Conservation (phyloP, 805 yeast species). For the Wickerhamomyces chambardii region DNA sequence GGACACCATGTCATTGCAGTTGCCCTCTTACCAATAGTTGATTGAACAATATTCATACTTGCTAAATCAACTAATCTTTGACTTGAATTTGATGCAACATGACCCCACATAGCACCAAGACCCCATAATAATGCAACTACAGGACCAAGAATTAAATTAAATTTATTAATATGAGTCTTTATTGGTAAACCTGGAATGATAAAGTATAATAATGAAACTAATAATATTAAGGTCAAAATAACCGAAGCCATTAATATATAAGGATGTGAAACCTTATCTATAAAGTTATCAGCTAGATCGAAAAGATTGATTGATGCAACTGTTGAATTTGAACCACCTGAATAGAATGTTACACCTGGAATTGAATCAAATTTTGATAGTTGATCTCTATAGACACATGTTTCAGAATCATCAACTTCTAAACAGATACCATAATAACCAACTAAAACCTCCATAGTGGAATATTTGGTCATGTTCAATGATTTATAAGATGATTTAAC, state of each 20-base stretch:
- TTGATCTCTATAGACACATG: conserved; percentile 28
- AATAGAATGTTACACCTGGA: conserved; percentile 26
- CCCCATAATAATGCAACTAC: conserved; percentile 45
- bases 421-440: conserved; percentile 55
- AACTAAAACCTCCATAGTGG: conserved; percentile 34
- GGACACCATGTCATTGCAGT: conserved; percentile 54
- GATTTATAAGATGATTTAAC: conserved; percentile 27
- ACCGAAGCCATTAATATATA: conserved; percentile 40
- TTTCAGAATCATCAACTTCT: conserved; percentile 19
- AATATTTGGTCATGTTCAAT: conserved; percentile 23
- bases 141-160: conserved; percentile 23
- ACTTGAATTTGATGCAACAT: conserved; percentile 43
- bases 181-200: conserved; percentile 42
- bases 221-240: conserved; percentile 30
- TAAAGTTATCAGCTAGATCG: conserved; percentile 34
- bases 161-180: conserved; percentile 17
- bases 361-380: conserved; percentile 14
- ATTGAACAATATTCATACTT: conserved; percentile 38
- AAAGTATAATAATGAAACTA: conserved; percentile 33
- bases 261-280: conserved; percentile 42
- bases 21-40: conserved; percentile 40
- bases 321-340: conserved; percentile 21
- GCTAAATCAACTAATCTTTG: conserved; percentile 34
- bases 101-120: conserved; percentile 54
- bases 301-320: conserved; percentile 33